A percentile compares a stretch with the other conserved stretches of the same genome.
Evolutionary conservation across 805 yeast species (phyloP).

Genomic region (Pichia rugopelliculosa): DNA sequence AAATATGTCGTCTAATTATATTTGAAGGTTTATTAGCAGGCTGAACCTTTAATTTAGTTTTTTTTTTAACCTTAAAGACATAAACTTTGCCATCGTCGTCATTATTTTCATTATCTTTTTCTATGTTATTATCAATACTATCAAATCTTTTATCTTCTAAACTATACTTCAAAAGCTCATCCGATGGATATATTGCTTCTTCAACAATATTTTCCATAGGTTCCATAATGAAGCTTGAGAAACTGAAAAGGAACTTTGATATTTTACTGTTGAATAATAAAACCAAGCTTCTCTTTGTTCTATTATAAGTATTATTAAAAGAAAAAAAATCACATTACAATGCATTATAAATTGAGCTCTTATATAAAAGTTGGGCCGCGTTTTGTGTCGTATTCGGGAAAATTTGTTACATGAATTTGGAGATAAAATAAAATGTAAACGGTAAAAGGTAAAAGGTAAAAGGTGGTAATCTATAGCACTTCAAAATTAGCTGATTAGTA

Average conservation of each 20-base stretch:
- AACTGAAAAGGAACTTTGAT: not conserved
- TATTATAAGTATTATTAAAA: not conserved
- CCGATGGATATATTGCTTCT: slow-evolving; percentile 26
- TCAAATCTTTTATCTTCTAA: not conserved
- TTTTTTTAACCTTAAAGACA: slow-evolving; percentile 12
- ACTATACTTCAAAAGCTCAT: slow-evolving; percentile 23
- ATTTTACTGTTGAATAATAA: not conserved
- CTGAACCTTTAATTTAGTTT: slow-evolving; percentile 30
- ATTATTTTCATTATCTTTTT: not conserved
- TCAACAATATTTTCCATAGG: slow-evolving; percentile 12
- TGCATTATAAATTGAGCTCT: not conserved
- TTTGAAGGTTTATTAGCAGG: slow-evolving; percentile 13
- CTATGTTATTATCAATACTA: not conserved
- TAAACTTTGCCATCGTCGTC: not conserved
- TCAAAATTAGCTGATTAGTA: not conserved
- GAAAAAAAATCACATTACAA: not conserved
- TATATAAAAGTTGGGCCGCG: not conserved
- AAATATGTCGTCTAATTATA: slow-evolving; percentile 39
- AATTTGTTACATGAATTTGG: not conserved
- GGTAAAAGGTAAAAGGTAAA: no score
- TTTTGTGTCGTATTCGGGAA: not conserved
- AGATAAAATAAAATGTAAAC: not conserved
- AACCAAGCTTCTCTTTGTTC: not conserved
- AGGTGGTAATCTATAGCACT: no score
- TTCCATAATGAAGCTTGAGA: slow-evolving; percentile 2